phyloP scores from a whole-genome alignment of 164 flowering plant species.

The Berberis thunbergii region DNA sequence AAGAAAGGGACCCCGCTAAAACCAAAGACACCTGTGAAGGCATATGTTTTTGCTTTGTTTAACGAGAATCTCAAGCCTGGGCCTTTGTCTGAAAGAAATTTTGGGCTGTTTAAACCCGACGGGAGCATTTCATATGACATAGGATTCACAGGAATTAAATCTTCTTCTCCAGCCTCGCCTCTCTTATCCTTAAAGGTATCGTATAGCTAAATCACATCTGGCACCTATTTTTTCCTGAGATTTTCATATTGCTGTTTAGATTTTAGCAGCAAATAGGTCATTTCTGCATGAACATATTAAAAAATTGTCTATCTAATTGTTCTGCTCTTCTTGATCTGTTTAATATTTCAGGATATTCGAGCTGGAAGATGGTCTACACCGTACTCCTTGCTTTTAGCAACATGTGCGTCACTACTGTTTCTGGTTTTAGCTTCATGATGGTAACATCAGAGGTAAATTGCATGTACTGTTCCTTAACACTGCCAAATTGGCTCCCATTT shows the following conservation, averaged over 20 bases:
- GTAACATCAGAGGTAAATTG: neutral
- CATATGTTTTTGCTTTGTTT: constrained; percentile 71
- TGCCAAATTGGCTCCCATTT: too few species aligned
- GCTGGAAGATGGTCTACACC: constrained; percentile 5
- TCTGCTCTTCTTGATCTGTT: neutral
- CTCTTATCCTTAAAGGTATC: constrained; percentile 33
- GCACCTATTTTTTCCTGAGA: neutral
- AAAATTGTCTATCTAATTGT: neutral
- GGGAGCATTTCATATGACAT: constrained; percentile 78
- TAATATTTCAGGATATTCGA: constrained; percentile 2
- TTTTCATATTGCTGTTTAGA: neutral
- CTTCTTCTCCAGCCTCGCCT: constrained; percentile 44
- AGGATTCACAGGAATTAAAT: constrained; percentile 64
- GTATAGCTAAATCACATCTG: neutral
- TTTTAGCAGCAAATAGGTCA: neutral
- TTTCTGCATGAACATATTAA: neutral
- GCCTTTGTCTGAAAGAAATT: constrained; percentile 79
- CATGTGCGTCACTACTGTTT: constrained; percentile 3
- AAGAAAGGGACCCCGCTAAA: constrained; percentile 75
- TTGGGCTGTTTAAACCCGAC: constrained; percentile 78
- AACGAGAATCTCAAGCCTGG: constrained; percentile 81
- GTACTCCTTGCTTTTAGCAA: constrained; percentile 8
- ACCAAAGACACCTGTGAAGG: constrained; percentile 48
- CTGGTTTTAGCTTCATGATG: neutral
- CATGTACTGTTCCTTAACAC: too few species aligned